Percentiles rank a stretch among this genome's conserved stretches.
These are phyloP conservation scores for Sequoiadendron giganteum DNA, from an alignment of 75 land plant species.

Conservation along the genomic window DNA sequence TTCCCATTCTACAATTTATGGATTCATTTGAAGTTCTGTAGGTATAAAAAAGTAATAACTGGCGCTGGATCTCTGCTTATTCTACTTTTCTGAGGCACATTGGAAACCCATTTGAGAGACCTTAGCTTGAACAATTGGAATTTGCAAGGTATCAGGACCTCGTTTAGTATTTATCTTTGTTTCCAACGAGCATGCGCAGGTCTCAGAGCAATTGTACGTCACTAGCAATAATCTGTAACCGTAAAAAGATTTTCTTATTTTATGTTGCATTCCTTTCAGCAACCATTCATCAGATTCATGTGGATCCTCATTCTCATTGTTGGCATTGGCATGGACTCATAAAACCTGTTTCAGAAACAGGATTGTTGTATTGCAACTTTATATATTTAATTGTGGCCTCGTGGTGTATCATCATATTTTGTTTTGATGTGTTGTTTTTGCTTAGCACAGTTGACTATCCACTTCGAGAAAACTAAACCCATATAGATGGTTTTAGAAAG, in stretches of 20 bases:
- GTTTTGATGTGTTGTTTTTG: not conserved
- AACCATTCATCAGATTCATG: not conserved
- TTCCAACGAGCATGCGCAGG: not conserved
- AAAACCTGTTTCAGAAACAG: not conserved
- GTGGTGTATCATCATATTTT: not conserved
- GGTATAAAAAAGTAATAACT: not conserved
- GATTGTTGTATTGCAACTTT: not conserved
- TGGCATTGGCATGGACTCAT: not conserved
- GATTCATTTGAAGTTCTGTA: conserved; percentile 6
- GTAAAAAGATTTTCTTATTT: not conserved
- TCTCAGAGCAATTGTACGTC: not conserved
- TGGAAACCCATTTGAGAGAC: not conserved
- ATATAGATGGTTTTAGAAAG: conserved; percentile 1
- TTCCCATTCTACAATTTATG: conserved; percentile 4
- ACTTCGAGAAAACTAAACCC: not conserved
- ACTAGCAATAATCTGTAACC: conserved; percentile 2
- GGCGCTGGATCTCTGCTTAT: not conserved
- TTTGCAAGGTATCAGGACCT: not conserved
- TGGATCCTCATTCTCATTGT: not conserved
- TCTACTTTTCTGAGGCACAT: not conserved
- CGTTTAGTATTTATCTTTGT: not conserved
- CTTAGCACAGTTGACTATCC: not conserved
- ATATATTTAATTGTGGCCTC: not conserved
- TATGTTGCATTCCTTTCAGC: not conserved
- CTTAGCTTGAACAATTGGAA: not conserved